Evolutionary conservation across 805 yeast genomes (phyloP).

Genomic region (Lachancea fermentati): DNA sequence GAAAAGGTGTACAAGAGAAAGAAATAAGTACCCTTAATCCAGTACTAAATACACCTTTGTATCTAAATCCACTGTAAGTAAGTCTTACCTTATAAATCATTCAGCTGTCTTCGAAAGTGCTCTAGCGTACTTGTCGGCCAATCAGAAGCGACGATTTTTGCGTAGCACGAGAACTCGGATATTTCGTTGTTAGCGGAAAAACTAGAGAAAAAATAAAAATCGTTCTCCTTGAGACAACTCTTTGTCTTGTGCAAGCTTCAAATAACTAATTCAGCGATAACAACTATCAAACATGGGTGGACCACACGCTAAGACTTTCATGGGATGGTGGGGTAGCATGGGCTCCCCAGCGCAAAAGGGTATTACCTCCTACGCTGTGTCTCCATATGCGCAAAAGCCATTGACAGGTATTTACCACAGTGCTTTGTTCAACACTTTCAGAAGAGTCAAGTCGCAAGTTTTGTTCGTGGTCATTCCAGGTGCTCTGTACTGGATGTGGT

Average conservation of each 20-base stretch:
- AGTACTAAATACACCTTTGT: too few species aligned
- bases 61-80: too few species aligned
- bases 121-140: slow-evolving; percentile 2
- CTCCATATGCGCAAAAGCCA: slow-evolving; percentile 92
- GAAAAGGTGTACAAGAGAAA: slow-evolving; percentile 90
- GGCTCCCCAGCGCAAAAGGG: slow-evolving; percentile 86
- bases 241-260: not conserved
- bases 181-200: too few species aligned
- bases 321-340: slow-evolving; percentile 98
- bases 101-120: not conserved
- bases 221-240: not conserved
- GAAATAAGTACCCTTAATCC: slow-evolving; percentile 58
- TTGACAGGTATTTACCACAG: slow-evolving; percentile 79
- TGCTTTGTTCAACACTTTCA: slow-evolving; percentile 87
- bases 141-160: slow-evolving; percentile 7
- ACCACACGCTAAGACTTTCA: slow-evolving; percentile 67
- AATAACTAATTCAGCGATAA: slow-evolving; percentile 16
- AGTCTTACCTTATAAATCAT: too few species aligned
- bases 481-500: slow-evolving; percentile 74
- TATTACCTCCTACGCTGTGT: slow-evolving; percentile 80
- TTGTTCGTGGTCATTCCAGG: slow-evolving; percentile 75
- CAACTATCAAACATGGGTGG: slow-evolving; percentile 48
- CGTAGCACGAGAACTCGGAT: too few species aligned
- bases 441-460: slow-evolving; percentile 86
- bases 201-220: slow-evolving; percentile 4